A percentile compares a stretch with the other conserved stretches of the same genome.
These are phyloP conservation scores for Gymnopilus dilepis DNA, from an alignment of 768 basidiomycete species.

Conservation along the genomic window DNA sequence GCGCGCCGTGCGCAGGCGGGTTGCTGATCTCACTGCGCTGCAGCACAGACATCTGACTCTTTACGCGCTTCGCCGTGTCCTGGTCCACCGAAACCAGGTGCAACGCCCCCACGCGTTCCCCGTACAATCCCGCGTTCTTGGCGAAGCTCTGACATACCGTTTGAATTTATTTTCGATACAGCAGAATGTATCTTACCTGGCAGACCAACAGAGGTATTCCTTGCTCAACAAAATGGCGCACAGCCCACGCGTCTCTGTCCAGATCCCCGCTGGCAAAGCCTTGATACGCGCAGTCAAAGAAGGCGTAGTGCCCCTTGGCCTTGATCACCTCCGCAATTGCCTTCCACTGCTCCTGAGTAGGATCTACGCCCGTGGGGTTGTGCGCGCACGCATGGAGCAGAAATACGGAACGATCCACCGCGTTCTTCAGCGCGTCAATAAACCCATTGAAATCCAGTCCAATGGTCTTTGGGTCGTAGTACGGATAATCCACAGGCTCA, in stretches of 20 bases:
- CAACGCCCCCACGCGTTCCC: conserved; percentile 93
- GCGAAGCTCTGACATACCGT: conserved; percentile 78
- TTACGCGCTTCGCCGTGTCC: conserved; percentile 74
- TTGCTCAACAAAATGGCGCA: conserved; percentile 82
- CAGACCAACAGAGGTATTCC: conserved; percentile 84
- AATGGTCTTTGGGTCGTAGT: conserved; percentile 91
- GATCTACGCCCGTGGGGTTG: conserved; percentile 97
- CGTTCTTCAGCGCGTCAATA: conserved; percentile 59
- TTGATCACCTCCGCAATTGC: conserved; percentile 74
- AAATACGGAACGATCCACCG: conserved; percentile 81
- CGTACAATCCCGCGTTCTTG: conserved; percentile 95
- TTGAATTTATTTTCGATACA: not conserved
- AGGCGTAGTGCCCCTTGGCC: conserved; percentile 79
- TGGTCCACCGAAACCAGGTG: conserved; percentile 72
- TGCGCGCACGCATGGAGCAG: conserved; percentile 95
- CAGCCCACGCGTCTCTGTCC: conserved; percentile 90
- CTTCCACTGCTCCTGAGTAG: conserved; percentile 86
- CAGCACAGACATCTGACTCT: conserved; percentile 89
- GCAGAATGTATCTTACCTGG: conserved; percentile 61
- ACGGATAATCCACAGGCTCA: conserved; percentile 86
- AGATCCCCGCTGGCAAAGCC: conserved; percentile 95
- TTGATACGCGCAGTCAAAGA: conserved; percentile 97
- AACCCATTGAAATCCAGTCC: conserved; percentile 83
- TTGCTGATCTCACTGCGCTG: conserved; percentile 96
- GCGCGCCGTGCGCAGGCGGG: conserved; percentile 90